These are phyloP conservation scores for Furcasterigmium sp. DNA, from an alignment of 2,329 filamentous ascomycete genomes.

Conservation along the genomic window DNA sequence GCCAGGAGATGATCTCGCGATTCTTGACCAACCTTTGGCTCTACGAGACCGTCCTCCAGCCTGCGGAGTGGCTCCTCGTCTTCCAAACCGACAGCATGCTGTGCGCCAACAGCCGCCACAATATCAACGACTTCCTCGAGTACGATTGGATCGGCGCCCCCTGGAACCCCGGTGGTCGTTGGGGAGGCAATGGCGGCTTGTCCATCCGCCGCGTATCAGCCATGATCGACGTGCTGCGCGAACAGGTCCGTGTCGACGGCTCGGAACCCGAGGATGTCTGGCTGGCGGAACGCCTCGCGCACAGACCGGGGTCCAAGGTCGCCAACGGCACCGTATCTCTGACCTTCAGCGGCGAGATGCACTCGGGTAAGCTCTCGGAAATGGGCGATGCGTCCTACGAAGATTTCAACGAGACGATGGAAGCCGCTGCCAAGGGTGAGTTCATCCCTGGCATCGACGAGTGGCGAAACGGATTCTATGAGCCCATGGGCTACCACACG, in stretches of 20 bases:
- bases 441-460: constrained; percentile 39
- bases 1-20: constrained; percentile 46
- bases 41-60: constrained; percentile 41
- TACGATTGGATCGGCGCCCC: constrained; percentile 51
- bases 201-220: constrained; percentile 47
- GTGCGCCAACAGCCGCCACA: constrained; percentile 44
- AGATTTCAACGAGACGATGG: constrained; percentile 17
- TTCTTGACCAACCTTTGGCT: constrained; percentile 48
- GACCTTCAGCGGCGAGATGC: constrained; percentile 46
- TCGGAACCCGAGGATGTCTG: constrained; percentile 51
- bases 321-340: constrained; percentile 46
- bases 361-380: constrained; percentile 24
- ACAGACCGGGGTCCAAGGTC: constrained; percentile 39
- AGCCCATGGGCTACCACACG: constrained; percentile 56
- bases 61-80: constrained; percentile 48
- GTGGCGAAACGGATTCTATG: constrained; percentile 47
- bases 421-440: constrained; percentile 22
- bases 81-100: constrained; percentile 52
- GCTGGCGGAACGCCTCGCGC: constrained; percentile 46
- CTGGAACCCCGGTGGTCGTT: constrained; percentile 34
- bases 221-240: constrained; percentile 45
- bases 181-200: constrained; percentile 47
- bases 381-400: constrained; percentile 12
- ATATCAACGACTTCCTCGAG: constrained; percentile 43
- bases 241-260: constrained; percentile 36